These are phyloP conservation scores for Platanthera zijinensis DNA, from an alignment of 106 monocot genomes.

Conservation along the genomic window DNA sequence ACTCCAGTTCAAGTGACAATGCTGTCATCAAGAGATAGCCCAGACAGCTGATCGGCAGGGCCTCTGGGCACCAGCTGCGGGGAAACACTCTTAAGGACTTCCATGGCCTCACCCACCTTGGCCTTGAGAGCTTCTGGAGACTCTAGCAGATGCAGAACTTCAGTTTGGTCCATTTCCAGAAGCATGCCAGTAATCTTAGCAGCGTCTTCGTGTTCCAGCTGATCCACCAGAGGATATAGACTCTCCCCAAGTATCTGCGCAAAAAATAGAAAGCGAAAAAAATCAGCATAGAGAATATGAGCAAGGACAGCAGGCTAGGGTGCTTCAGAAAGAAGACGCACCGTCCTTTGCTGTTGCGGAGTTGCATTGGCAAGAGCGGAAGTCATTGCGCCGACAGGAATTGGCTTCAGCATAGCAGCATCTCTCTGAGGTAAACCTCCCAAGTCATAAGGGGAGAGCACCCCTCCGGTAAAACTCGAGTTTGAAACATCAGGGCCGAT, in stretches of 20 bases:
- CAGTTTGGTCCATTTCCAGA: constrained; percentile 21
- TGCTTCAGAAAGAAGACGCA: neutral
- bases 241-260: constrained; percentile 17
- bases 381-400: constrained; percentile 26
- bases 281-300: neutral
- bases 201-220: constrained; percentile 17
- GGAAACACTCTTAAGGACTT: constrained; percentile 9
- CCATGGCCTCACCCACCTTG: constrained; percentile 19
- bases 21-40: neutral
- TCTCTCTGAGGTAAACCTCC: constrained; percentile 17
- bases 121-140: constrained; percentile 21
- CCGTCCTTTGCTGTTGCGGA: constrained; percentile 40
- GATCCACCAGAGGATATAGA: constrained; percentile 21
- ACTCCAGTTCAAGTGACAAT: constrained; percentile 4
- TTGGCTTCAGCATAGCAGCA: constrained; percentile 13
- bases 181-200: constrained; percentile 29
- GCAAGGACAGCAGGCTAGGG: neutral
- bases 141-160: constrained; percentile 24
- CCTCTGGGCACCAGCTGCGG: neutral
- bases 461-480: constrained; percentile 15
- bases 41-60: constrained; percentile 3
- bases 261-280: too few species aligned
- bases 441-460: constrained; percentile 36
- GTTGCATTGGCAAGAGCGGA: constrained; percentile 41
- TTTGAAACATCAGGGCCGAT: constrained; percentile 30